Conservation (phyloP, 108 stramenopile genomes). For the Nitzschia sp. region DNA sequence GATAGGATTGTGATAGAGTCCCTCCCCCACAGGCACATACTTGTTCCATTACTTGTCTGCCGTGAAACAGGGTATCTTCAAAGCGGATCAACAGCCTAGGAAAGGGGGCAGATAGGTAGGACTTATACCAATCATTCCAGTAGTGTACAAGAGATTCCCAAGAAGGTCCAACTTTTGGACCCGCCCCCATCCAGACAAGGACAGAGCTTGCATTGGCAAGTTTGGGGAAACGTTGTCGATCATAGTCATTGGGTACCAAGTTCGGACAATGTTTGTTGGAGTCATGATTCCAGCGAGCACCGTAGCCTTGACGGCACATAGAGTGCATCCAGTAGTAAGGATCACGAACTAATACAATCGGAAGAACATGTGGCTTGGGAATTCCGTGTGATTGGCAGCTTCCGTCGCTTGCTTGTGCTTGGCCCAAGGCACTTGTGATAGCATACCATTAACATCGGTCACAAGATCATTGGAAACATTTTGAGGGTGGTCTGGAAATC, state of each 20-base stretch:
- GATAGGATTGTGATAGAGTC: not conserved
- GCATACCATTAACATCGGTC: slow-evolving; percentile 42
- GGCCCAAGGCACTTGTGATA: slow-evolving; percentile 73
- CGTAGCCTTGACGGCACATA: slow-evolving; percentile 75
- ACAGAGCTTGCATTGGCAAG: slow-evolving; percentile 23
- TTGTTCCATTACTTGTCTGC: slow-evolving; percentile 46
- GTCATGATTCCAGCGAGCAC: slow-evolving; percentile 57
- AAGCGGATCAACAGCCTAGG: slow-evolving; percentile 72
- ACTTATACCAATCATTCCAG: slow-evolving; percentile 74
- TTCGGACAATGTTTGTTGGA: slow-evolving; percentile 65
- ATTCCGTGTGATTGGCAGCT: slow-evolving; percentile 31
- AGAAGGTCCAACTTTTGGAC: slow-evolving; percentile 28
- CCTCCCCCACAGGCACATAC: slow-evolving; percentile 76
- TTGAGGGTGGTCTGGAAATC: slow-evolving; percentile 12
- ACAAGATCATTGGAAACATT: slow-evolving; percentile 16
- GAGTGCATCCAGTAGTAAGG: slow-evolving; percentile 76
- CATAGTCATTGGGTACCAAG: slow-evolving; percentile 55
- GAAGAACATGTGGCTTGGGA: slow-evolving; percentile 43
- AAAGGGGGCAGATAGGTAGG: slow-evolving; percentile 49
- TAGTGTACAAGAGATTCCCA: slow-evolving; percentile 59
- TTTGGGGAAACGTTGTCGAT: slow-evolving; percentile 23
- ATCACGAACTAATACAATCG: slow-evolving; percentile 62
- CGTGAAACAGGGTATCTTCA: slow-evolving; percentile 77
- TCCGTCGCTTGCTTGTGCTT: slow-evolving; percentile 68
- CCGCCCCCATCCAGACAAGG: slow-evolving; percentile 29